Conservation (phyloP, 768 basidiomycete genomes). For the Tremella yokohamensis region DNA sequence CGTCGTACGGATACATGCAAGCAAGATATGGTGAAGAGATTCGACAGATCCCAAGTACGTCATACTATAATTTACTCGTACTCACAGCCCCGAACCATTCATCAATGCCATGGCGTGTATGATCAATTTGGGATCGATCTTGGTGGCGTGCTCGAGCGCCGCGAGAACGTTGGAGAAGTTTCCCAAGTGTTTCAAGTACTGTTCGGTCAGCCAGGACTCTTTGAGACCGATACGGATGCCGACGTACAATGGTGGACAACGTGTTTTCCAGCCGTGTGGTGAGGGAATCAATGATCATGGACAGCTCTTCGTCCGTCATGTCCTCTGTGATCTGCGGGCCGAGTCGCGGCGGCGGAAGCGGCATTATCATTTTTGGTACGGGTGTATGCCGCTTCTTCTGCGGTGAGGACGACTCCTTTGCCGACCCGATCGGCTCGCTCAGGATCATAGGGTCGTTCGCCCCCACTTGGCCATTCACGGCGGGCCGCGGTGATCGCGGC, state of each 20-base stretch:
- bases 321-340: conserved; percentile 65
- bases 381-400: too few relatives aligned
- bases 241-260: conserved; percentile 52
- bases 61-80: too few relatives aligned
- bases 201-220: neutral
- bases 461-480: too few relatives aligned
- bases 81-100: conserved; percentile 21
- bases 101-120: conserved; percentile 43
- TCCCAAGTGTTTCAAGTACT: conserved; percentile 50
- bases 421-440: neutral
- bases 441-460: neutral
- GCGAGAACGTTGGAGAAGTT: conserved; percentile 44
- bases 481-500: neutral
- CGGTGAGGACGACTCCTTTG: neutral
- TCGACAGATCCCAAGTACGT: too few relatives aligned
- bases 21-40: too few relatives aligned
- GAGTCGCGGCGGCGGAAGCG: conserved; percentile 36
- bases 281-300: conserved; percentile 71
- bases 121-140: conserved; percentile 41
- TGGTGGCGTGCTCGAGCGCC: conserved; percentile 44
- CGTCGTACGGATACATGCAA: too few relatives aligned
- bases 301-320: conserved; percentile 68
- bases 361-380: conserved; percentile 35
- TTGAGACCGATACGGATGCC: neutral
- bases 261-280: conserved; percentile 74